A percentile compares a stretch with the other conserved stretches of the same genome.
Conservation (phyloP, 106 monocot genomes). For the Apostasia ramifera region DNA sequence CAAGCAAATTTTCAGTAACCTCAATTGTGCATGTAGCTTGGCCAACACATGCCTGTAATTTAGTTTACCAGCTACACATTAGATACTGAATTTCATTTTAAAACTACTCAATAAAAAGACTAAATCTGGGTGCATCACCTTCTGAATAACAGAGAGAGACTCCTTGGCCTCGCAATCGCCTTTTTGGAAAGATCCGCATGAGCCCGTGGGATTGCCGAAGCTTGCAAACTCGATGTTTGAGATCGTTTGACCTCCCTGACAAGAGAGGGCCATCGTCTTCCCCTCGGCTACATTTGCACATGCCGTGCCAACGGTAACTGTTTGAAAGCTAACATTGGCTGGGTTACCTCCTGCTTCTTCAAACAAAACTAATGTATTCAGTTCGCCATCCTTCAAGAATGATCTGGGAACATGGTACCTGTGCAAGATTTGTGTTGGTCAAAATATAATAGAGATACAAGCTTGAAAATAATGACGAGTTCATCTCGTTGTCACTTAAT, state of each 20-base stretch:
- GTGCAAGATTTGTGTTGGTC: neutral
- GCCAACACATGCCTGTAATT: too few species aligned
- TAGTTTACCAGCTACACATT: too few species aligned
- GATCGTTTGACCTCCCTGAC: conserved; percentile 18
- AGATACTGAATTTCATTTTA: too few species aligned
- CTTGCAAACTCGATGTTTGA: conserved; percentile 1
- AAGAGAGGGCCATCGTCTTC: conserved; percentile 26
- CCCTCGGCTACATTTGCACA: conserved; percentile 23
- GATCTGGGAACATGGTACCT: conserved; percentile 63
- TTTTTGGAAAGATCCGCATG: conserved; percentile 6
- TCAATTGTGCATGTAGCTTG: too few species aligned
- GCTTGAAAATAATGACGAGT: too few species aligned
- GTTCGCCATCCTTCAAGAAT: conserved; percentile 26
- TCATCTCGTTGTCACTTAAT: too few species aligned
- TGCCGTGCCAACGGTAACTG: conserved; percentile 22
- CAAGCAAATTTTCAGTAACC: too few species aligned
- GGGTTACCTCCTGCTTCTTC: conserved; percentile 59
- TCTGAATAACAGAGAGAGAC: neutral
- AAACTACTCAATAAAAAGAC: too few species aligned
- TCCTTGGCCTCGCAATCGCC: neutral
- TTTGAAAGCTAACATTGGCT: conserved; percentile 26
- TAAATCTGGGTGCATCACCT: neutral
- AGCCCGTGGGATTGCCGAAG: neutral
- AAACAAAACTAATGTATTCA: conserved; percentile 42
- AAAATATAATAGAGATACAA: too few species aligned